phyloP scores from a whole-genome alignment of 2,329 filamentous ascomycete genomes.

The Talaromyces sp. region DNA sequence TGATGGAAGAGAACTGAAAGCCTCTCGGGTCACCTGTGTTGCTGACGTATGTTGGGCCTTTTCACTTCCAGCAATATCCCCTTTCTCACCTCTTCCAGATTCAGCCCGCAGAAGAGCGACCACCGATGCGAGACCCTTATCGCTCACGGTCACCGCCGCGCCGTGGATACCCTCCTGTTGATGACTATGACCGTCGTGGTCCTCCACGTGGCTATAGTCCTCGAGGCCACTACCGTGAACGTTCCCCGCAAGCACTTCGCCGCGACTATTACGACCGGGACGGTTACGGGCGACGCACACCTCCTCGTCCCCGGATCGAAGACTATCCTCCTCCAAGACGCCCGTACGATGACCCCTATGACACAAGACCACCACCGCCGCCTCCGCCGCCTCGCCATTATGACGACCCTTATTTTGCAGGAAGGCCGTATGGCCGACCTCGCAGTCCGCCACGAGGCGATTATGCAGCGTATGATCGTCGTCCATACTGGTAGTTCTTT shows the following conservation, averaged over 20 bases:
- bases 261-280: constrained; percentile 86
- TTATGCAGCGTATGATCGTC: constrained; percentile 39
- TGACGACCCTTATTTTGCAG: constrained; percentile 56
- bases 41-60: constrained; percentile 67
- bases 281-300: constrained; percentile 70
- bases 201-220: constrained; percentile 81
- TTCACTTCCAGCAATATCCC: not conserved
- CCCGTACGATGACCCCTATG: constrained; percentile 58
- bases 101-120: constrained; percentile 64
- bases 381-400: constrained; percentile 49
- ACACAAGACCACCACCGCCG: constrained; percentile 44
- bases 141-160: constrained; percentile 78
- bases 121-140: constrained; percentile 57
- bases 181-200: constrained; percentile 80
- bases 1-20: constrained; percentile 89
- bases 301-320: constrained; percentile 69
- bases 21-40: constrained; percentile 74
- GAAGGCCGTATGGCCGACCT: constrained; percentile 47
- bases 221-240: constrained; percentile 78
- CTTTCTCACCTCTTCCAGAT: constrained; percentile 49
- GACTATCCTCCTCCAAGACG: constrained; percentile 63
- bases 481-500: constrained; percentile 38
- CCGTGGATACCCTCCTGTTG: constrained; percentile 60
- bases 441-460: constrained; percentile 36
- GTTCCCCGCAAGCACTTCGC: constrained; percentile 64